Base-by-base conservation (phyloP, 2,329 filamentous ascomycete genomes). In the Verticillium nonalfalfae region DNA sequence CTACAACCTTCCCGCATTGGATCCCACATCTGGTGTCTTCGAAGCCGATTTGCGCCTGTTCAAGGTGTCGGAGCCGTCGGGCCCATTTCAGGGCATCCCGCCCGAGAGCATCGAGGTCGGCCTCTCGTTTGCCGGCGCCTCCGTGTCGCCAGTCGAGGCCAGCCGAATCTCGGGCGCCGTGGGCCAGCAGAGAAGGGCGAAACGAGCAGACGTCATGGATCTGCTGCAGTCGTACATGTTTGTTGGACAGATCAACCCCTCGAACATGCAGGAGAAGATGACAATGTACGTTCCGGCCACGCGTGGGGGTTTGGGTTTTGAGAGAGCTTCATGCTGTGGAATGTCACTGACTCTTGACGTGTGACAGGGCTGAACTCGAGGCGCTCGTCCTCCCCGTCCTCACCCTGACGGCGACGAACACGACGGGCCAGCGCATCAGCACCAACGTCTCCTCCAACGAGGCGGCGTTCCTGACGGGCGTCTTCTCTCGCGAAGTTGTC, bases 41-140 rank as follows among this genome's bases (percentile, higher is more conserved):
- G 84, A 90, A 73, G 90, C 90, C 35, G 91, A 95, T 71, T 74
- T 95, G 58, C 82, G 90, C 60, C 78, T 95, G 63, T 95, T 87
- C 76, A 86, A 88, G 72, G 76, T 93, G 56, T 86, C 85, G 6
- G 74, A 81, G 0, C 81, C 90, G 0, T 80, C 76, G 4, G 85
- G 78, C 36, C 73, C 70, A 4, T 89, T 87, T 65, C 71, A 76
- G 10, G 79, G 78, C 11, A 81, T 89, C 39, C 66, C 79, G 1
- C 76, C 78, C 0, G 70, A 80, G 56, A 78, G 84, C 60, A 81
- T 88, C 61, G 73, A 81, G 65, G 85, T 88, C 60, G 77, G 77
- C 15, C 73, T 88, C 34, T 74, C 73, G 58, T 88, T 86, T 67
- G 73, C 69, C 57, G 84, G 84, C 39, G 85, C 85, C 14, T 79